Base-by-base conservation (phyloP, 2,329 filamentous ascomycete species). In the Diaporthe citri region DNA sequence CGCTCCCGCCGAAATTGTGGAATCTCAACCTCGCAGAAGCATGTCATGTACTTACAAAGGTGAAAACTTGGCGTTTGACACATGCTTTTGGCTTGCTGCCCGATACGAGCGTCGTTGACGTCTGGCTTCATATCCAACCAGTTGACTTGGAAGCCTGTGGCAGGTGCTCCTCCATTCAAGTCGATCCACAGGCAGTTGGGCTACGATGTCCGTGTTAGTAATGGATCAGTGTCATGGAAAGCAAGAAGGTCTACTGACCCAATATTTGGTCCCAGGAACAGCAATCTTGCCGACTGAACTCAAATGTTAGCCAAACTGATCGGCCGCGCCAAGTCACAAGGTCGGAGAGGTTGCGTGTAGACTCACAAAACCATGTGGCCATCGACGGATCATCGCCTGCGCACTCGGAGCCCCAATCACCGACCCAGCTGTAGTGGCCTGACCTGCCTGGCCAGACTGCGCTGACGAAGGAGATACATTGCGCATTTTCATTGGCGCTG, bases 141-240 rank as follows among this genome's bases (percentile, higher is more conserved):
- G 13, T 62, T 62, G 20, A 62, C 57, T 41, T 56, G 52, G 28
- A 62, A 62, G n/a, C 22, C 57, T 43, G 57, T 62, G 15, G 57
- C 57, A 31, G 57, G 57, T n/a, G 3, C 1, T 25, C n/a, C 39
- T 9, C 57, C 57, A 31, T 43, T 3, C 9, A 2, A 1, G n/a
- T 62, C 57, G 17, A 62, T 62, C 57, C 57, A 62, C n/a, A 62
- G 12, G 36, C 57, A 62, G 13, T 62, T 62, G n/a, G 57, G 57
- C 57, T 62, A 43, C 3, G 4, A 28, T 17, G 7, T 20, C 7
- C 12, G n/a, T 13, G 36, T 62, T 28, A 62, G 36, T 13, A 3
- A 20, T 43, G 13, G 7, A 28, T 9, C 0, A 43, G 25, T 25
- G 7, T 13, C 10, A 20, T 17, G 13, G n/a, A 8, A 10, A 39